phyloP scores from a whole-genome alignment of 768 basidiomycete genomes.

The Chalciporus piperatus region DNA sequence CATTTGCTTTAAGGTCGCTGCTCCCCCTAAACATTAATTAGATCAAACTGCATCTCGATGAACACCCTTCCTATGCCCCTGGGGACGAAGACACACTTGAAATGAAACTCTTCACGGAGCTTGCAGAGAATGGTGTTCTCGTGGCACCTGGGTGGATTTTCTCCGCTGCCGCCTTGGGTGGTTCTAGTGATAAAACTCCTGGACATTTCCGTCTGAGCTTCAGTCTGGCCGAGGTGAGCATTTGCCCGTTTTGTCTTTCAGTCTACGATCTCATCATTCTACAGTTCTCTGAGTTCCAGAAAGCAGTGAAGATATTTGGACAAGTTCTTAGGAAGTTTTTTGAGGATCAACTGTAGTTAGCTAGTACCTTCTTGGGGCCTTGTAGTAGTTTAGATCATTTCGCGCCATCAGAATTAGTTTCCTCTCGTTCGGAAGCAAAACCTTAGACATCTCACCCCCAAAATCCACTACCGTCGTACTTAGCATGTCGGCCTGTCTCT shows the following conservation, averaged over 20 bases:
- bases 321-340: conserved; percentile 45
- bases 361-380: not conserved
- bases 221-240: conserved; percentile 49
- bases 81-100: conserved; percentile 46
- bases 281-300: conserved; percentile 39
- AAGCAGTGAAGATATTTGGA: conserved; percentile 46
- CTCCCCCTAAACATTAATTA: conserved; percentile 22
- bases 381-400: too few species aligned
- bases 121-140: conserved; percentile 63
- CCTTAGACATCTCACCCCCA: too few species aligned
- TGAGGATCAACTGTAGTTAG: conserved; percentile 3
- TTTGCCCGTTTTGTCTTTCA: not conserved
- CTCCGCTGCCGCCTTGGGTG: conserved; percentile 22
- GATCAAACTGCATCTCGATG: conserved; percentile 62
- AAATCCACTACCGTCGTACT: too few species aligned
- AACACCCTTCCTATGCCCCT: conserved; percentile 44
- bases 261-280: not conserved
- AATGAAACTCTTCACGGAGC: conserved; percentile 54
- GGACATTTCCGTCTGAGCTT: conserved; percentile 61
- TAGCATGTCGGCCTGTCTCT: too few species aligned
- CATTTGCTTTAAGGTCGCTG: conserved; percentile 11
- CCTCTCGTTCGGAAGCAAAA: too few species aligned
- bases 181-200: conserved; percentile 24
- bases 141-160: conserved; percentile 52
- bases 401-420: too few species aligned